Evolutionary conservation across 768 basidiomycete genomes (phyloP), one percentile per base, ranked within the genome.

Genomic region (Cystofilobasidium capitatum): DNA sequence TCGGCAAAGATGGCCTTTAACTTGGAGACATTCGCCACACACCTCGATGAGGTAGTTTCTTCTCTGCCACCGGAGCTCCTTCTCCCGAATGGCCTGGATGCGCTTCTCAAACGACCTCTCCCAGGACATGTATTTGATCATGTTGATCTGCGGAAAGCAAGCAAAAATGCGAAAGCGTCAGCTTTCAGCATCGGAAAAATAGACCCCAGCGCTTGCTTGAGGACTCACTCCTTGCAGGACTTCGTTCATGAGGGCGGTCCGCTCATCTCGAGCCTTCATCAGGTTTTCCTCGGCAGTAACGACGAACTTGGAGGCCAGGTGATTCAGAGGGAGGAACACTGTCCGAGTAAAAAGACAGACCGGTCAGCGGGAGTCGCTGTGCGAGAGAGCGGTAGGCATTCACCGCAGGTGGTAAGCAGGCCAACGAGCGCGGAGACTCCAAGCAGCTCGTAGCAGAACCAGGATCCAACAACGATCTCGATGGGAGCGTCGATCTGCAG

Each of bases 121-220:
- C 91, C 85, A 86, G 20, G 90, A 91, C 90, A 94, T 93, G 77
- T 93, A 96, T 85, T 87, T 24, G 33, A 24, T 62, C 65, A 62
- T 55, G 20, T 40, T 39, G 1, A 26, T 6, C n/a, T 40, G 22
- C 35, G 31, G 58, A 26, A 49, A 70, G 57, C 78, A 82, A 75
- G 94, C 93, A 72, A 93, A 83, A 89, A 93, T 93, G 36, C 90
- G 83, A 66, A 93, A 92, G 16, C 83, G 90, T n/a, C n/a, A n/a
- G n/a, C n/a, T n/a, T n/a, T n/a, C n/a, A n/a, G n/a, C n/a, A n/a
- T n/a, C n/a, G n/a, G n/a, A n/a, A n/a, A n/a, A 49, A n/a, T 7
- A 68, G 22, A 29, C 39, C n/a, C 31, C 39, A 2, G 31, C 22
- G 20, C 47, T 14, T 10, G 40, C 66, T 69, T 68, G 17, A 70